Evolutionary conservation across 768 basidiomycete genomes (phyloP).

Genomic region (Leccinum aurantiacum): DNA sequence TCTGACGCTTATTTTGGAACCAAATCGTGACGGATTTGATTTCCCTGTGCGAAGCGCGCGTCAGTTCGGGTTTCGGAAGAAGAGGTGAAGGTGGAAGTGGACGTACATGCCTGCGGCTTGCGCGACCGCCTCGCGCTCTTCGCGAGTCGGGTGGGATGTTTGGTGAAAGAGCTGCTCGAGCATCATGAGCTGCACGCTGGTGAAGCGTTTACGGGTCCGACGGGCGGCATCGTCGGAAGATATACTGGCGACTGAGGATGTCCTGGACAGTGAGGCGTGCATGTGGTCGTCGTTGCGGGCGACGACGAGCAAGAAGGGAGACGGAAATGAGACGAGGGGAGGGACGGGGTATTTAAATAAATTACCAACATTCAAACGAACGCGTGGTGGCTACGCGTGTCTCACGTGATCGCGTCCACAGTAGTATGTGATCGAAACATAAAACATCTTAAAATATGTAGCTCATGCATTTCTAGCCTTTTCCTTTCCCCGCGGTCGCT

Average conservation of each 20-base stretch:
- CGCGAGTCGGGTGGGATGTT: constrained; percentile 72
- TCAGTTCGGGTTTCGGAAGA: constrained; percentile 12
- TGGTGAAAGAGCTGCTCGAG: constrained; percentile 73
- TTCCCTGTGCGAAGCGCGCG: constrained; percentile 23
- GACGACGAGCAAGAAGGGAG: constrained; percentile 6
- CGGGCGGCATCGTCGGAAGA: constrained; percentile 52
- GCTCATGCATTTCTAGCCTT: constrained; percentile 27
- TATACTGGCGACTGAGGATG: constrained; percentile 56
- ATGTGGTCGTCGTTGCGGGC: constrained; percentile 10
- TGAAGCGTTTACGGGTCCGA: constrained; percentile 72
- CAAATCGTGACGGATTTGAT: constrained; percentile 38
- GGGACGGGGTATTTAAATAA: constrained; percentile 26
- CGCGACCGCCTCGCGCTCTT: constrained; percentile 66
- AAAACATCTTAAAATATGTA: too few relatives aligned
- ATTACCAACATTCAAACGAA: constrained; percentile 27
- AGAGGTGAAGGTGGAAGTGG: background rate
- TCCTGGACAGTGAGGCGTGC: constrained; percentile 45
- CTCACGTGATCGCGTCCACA: constrained; percentile 31
- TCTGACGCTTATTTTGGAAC: constrained; percentile 38
- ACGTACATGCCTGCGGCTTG: constrained; percentile 62
- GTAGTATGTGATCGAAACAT: too few relatives aligned
- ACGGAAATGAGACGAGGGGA: background rate
- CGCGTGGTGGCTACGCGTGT: constrained; percentile 28
- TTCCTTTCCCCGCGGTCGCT: constrained; percentile 75
- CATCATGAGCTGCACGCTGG: constrained; percentile 64